Evolutionary conservation across 2,329 filamentous ascomycete species (phyloP).

Genomic region (Claviceps sp.): DNA sequence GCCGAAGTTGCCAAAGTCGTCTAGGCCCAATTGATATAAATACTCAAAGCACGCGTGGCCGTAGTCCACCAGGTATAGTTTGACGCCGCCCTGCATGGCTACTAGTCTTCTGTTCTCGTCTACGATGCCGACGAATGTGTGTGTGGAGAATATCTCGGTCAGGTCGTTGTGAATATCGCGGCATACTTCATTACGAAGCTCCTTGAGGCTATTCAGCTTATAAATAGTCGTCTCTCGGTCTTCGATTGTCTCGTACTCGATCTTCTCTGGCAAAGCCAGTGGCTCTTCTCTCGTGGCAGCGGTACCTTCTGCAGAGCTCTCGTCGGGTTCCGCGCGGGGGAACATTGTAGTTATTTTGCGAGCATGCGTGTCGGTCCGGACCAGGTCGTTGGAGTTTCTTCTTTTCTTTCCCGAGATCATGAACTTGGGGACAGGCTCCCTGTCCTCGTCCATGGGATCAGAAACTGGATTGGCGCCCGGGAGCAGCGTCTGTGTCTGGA

Average conservation of each 20-base stretch:
- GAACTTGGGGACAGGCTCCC: constrained; percentile 18
- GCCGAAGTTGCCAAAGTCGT: constrained; percentile 93
- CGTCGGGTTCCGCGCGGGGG: constrained; percentile 31
- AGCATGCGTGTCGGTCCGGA: constrained; percentile 76
- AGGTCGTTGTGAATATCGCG: constrained; percentile 72
- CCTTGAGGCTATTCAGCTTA: constrained; percentile 71
- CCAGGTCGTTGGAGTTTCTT: constrained; percentile 56
- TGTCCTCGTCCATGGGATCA: constrained; percentile 14
- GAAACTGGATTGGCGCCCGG: constrained; percentile 40
- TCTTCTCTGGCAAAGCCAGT: constrained; percentile 29
- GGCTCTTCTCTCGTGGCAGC: constrained; percentile 19
- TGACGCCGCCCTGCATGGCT: constrained; percentile 88
- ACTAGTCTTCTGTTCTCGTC: constrained; percentile 76
- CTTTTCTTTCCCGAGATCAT: constrained; percentile 25
- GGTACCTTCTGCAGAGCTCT: constrained; percentile 7
- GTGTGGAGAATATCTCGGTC: constrained; percentile 73
- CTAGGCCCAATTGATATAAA: constrained; percentile 90
- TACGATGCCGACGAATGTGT: constrained; percentile 88
- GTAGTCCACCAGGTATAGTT: constrained; percentile 87
- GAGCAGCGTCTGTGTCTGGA: constrained; percentile 84
- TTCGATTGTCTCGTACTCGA: constrained; percentile 54
- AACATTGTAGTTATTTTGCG: constrained; percentile 98
- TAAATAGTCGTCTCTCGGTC: constrained; percentile 58
- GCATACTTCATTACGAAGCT: constrained; percentile 68
- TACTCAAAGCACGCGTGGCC: constrained; percentile 76